Conservation (phyloP, 345 rosid species). For the Eucalyptus tenuipes region DNA sequence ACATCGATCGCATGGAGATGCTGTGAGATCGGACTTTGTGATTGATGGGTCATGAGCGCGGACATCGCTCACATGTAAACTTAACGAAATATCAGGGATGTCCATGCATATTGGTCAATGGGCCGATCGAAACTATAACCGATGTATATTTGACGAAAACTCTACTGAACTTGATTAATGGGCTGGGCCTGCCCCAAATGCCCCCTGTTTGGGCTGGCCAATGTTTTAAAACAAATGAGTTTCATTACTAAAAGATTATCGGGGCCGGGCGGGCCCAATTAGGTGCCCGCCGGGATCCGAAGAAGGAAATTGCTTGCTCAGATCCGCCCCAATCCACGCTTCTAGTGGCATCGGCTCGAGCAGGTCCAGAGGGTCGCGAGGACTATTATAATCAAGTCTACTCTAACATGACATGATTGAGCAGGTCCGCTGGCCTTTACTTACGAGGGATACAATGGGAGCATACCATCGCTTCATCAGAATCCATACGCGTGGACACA, state of each 20-base stretch:
- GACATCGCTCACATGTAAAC: background rate
- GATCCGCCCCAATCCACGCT: background rate
- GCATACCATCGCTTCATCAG: constrained; percentile 2
- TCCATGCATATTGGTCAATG: background rate
- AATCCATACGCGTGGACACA: constrained; percentile 18
- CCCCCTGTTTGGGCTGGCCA: background rate
- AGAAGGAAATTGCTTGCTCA: background rate
- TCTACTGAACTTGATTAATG: background rate
- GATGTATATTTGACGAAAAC: background rate
- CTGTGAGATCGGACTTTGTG: fast-evolving
- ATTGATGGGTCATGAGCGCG: fast-evolving
- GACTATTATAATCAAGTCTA: background rate
- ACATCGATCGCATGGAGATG: background rate
- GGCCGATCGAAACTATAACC: background rate
- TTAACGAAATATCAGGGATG: fast-evolving
- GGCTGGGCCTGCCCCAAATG: background rate
- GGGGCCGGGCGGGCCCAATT: background rate
- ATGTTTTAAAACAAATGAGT: background rate
- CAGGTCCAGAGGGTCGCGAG: background rate
- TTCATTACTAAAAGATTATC: background rate
- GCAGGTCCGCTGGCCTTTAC: constrained; percentile 17
- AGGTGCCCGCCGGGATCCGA: background rate
- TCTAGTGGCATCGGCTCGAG: background rate
- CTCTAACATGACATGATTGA: background rate
- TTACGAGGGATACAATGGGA: constrained; percentile 3